Conservation (phyloP, 768 basidiomycete genomes). For the Podaxis mareebaensis region DNA sequence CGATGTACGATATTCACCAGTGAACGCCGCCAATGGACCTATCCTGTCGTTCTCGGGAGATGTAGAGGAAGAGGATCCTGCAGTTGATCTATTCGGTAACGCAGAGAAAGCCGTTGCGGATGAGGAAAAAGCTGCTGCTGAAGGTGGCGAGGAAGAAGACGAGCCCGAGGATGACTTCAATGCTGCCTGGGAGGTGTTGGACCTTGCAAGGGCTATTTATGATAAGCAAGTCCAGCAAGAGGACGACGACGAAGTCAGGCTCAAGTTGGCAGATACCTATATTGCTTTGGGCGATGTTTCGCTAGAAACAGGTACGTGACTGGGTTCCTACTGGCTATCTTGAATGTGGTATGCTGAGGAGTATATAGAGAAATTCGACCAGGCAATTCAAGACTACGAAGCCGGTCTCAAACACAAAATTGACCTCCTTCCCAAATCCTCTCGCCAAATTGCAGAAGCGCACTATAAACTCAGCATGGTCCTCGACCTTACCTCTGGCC, state of each 20-base stretch:
- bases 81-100: constrained; percentile 67
- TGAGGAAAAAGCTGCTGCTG: constrained; percentile 53
- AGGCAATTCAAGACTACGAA: constrained; percentile 87
- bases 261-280: constrained; percentile 90
- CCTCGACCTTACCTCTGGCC: constrained; percentile 85
- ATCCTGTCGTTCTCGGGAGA: constrained; percentile 84
- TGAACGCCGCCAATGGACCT: constrained; percentile 47
- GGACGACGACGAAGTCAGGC: constrained; percentile 60
- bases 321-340: not conserved
- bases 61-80: constrained; percentile 51
- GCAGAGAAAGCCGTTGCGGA: constrained; percentile 47
- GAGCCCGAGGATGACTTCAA: constrained; percentile 98
- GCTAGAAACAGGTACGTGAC: constrained; percentile 80
- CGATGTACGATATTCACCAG: constrained; percentile 23
- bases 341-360: not conserved
- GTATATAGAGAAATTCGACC: constrained; percentile 89
- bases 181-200: constrained; percentile 97
- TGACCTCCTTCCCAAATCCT: constrained; percentile 78
- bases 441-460: constrained; percentile 89
- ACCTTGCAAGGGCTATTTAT: constrained; percentile 87
- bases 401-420: constrained; percentile 74
- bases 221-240: constrained; percentile 57
- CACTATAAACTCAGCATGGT: constrained; percentile 95
- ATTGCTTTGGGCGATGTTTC: constrained; percentile 95
- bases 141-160: constrained; percentile 63